Evolutionary conservation across 768 basidiomycete species (phyloP), one percentile per base, ranked within the genome.

Genomic region (Lactarius sp.): DNA sequence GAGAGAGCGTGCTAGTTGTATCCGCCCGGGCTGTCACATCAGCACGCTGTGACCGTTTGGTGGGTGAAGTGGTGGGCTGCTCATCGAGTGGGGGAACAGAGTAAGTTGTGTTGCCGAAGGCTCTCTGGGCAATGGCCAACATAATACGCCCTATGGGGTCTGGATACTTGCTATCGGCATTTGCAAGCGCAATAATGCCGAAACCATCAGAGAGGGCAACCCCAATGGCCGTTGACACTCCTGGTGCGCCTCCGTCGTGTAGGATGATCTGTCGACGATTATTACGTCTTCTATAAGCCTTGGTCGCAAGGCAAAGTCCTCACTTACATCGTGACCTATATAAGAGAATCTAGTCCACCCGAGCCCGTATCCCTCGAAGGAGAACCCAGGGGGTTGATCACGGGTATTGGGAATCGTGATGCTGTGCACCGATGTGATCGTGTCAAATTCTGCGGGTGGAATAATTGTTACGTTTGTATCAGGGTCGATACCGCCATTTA

Each of bases 291-390:
- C n/a, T 46, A 49, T 39, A 6, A 6, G 42, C 16, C 16, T 10
- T 44, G 16, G 39, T 16, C 27, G 4, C 4, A 50, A 14, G 3
- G 4, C 9, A 27, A 31, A 33, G 51, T 39, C 27, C 51, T 27
- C 31, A 52, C 71, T 42, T 63, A 81, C 79, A 34, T 80, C 76
- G 49, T 80, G 76, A 0, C 78, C 80, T 1, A 68, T 71, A 54
- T 76, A 76, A 0, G 80, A 74, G 12, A 31, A 47, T 5, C 76
- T 72, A 36, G 4, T 14, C 81, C 81, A 81, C 2, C 81, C 81
- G 69, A 79, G 65, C 3, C 78, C 79, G 62, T 82, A 82, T 14
- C 74, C 75, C 2, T 36, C 18, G 42, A 77, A 66, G 2, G 59
- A 60, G 31, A 37, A 8, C n/a, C n/a, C n/a, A n/a, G n/a, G n/a